Evolutionary conservation across 495 filamentous ascomycete species (phyloP), one percentile per base, ranked within the genome.

Genomic region (Podospora didyma): DNA sequence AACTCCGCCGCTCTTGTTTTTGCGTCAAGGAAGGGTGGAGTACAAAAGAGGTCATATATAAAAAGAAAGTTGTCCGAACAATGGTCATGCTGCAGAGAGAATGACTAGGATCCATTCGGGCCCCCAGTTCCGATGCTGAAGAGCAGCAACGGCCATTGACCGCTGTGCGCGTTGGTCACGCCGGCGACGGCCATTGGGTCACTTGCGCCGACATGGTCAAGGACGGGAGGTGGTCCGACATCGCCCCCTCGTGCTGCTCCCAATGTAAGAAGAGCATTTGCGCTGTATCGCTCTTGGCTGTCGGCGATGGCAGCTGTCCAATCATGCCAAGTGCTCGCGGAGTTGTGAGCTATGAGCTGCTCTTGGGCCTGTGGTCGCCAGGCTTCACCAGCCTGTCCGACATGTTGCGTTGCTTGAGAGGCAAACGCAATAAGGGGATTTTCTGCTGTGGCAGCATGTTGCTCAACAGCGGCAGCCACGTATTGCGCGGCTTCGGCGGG

Each of bases 221-320:
- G 55, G 26, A 56, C 37, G 5, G 12, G 31, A 21, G 44, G 51
- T 2, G 39, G n/a, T 26, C 52, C 60, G 24, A 60, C 50, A 10
- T 66, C 67, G 10, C 62, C 58, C 5, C 56, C 59, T 21, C 62
- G 54, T 11, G 54, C 53, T 1, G 62, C 58, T n/a, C 70, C 73
- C 20, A 77, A 62, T 2, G 69, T 75, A 48, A 79, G 65, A 35
- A 77, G 51, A 1, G 73, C 70, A 23, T 61, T 75, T 31, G 74
- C 72, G 47, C 73, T 75, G 60, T 72, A 77, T 23, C 73, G 64
- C 16, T 77, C 74, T 34, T 76, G 74, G 23, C 60, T 77, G 60
- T 75, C 73, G 12, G 72, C 70, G 11, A 79, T 73, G 35, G 75
- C 75, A 0, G 72, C 70, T 7, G 75, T 73, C 75, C 75, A 79